Evolutionary conservation across 768 basidiomycete genomes (phyloP), one percentile per base, ranked within the genome.

Genomic region (Clathrus columnatus): DNA sequence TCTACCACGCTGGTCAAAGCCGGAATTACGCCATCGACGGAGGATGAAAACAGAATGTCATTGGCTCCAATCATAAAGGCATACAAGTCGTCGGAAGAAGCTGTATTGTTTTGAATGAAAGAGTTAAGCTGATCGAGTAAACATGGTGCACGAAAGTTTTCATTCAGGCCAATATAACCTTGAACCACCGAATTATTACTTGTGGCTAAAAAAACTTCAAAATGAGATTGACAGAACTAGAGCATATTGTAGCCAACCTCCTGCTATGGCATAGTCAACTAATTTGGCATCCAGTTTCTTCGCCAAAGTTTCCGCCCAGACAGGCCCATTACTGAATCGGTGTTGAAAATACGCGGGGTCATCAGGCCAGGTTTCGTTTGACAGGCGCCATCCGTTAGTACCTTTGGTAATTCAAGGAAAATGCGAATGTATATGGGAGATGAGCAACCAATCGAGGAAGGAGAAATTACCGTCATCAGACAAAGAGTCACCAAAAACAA

Each of bases 281-380:
- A 64, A 50, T 42, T 64, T 61, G 4, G 60, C 59, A 6, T 60
- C 60, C 18, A 64, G 20, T 7, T 57, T 62, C 20, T 59, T 58
- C 16, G 63, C 61, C 47, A 64, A 51, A 30, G 59, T 51, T 53
- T 63, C 61, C 10, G 60, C 61, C 63, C 61, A 64, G 7, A 62
- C 63, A 17, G 60, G 62, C 16, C 63, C 60, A 30, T 64, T 64
- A 28, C 50, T 51, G 8, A 61, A 61, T n/a, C 59, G 61, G 29
- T 55, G 54, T n/a, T 42, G 45, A 28, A 17, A 47, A 32, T 55
- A 55, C 10, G 54, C 54, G 2, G 45, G 45, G 24, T 55, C 45
- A 2, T 28, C 27, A 17, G 54, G 54, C 54, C 54, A 55, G 8
- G 54, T 55, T 18, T 55, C 29, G 5, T 55, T 48, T 17, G 54